phyloP scores from a whole-genome alignment of 208 protist species.

The Acanthamoeba rhysodes region DNA sequence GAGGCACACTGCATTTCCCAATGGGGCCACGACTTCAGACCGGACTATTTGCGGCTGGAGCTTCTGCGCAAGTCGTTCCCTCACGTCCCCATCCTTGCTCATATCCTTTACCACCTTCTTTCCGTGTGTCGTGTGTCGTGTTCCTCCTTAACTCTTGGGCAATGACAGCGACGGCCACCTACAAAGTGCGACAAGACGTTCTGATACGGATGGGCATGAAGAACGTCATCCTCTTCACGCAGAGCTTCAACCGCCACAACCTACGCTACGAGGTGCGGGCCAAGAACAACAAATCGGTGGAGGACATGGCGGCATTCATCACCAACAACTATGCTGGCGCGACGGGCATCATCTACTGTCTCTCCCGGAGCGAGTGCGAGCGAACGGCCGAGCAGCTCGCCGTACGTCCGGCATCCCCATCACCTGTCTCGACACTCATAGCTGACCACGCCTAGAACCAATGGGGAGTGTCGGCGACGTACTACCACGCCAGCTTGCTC shows the following conservation, averaged over 20 bases:
- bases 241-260: slow-evolving; percentile 90
- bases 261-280: slow-evolving; percentile 19
- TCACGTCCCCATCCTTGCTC: slow-evolving; percentile 45
- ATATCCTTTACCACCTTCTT: not conserved
- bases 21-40: slow-evolving; percentile 95
- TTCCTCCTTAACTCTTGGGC: slow-evolving; percentile 70
- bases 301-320: slow-evolving; percentile 86
- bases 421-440: not conserved
- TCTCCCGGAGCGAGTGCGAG: slow-evolving; percentile 86
- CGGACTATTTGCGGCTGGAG: slow-evolving; percentile 86
- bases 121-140: not conserved
- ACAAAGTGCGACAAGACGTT: slow-evolving; percentile 92
- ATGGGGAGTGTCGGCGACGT: slow-evolving; percentile 12
- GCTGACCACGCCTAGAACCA: not conserved
- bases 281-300: slow-evolving; percentile 52
- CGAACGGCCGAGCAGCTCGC: not conserved
- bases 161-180: slow-evolving; percentile 93
- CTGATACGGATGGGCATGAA: slow-evolving; percentile 89
- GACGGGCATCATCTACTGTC: slow-evolving; percentile 94
- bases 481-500: slow-evolving; percentile 61
- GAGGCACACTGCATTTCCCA: slow-evolving; percentile 94
- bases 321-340: slow-evolving; percentile 33
- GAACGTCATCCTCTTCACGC: slow-evolving; percentile 78
- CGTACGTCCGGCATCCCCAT: not conserved
- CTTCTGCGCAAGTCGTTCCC: not conserved